Evolutionary conservation across 1,284 basidiomycete genomes (phyloP).

Genomic region (Tilletiaria anomala): DNA sequence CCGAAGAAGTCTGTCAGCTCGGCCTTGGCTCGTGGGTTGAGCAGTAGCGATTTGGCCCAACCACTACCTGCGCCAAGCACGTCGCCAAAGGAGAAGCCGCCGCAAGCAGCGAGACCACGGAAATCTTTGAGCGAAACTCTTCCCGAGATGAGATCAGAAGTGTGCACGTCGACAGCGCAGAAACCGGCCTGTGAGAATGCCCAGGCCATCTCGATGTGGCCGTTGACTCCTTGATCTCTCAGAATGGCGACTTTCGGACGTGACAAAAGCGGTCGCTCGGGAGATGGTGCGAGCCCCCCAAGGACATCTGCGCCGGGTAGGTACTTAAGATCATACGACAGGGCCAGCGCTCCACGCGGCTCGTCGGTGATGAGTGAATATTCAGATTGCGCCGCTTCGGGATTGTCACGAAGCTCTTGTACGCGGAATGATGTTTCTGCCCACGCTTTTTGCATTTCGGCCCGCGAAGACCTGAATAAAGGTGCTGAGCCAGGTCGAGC

Average conservation of each 20-base stretch:
- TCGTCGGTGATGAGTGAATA: constrained; percentile 54
- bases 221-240: constrained; percentile 96
- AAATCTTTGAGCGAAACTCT: constrained; percentile 54
- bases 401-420: constrained; percentile 77
- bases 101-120: constrained; percentile 81
- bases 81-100: constrained; percentile 97
- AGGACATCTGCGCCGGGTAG: constrained; percentile 22
- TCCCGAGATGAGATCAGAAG: constrained; percentile 84
- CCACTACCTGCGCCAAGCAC: constrained; percentile 94
- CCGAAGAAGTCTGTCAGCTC: constrained; percentile 73
- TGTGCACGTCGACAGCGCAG: constrained; percentile 87
- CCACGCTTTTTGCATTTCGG: constrained; percentile 69
- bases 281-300: constrained; percentile 6
- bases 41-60: constrained; percentile 85
- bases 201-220: constrained; percentile 97
- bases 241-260: constrained; percentile 86
- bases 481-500: constrained; percentile 9
- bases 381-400: constrained; percentile 63
- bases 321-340: constrained; percentile 29
- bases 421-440: constrained; percentile 85
- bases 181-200: constrained; percentile 86
- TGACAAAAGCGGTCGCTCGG: constrained; percentile 24
- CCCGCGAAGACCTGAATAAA: constrained; percentile 43
- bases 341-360: constrained; percentile 37
- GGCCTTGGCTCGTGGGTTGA: constrained; percentile 57